Evolutionary conservation across 768 basidiomycete genomes (phyloP).

Genomic region (Boletales sp.): DNA sequence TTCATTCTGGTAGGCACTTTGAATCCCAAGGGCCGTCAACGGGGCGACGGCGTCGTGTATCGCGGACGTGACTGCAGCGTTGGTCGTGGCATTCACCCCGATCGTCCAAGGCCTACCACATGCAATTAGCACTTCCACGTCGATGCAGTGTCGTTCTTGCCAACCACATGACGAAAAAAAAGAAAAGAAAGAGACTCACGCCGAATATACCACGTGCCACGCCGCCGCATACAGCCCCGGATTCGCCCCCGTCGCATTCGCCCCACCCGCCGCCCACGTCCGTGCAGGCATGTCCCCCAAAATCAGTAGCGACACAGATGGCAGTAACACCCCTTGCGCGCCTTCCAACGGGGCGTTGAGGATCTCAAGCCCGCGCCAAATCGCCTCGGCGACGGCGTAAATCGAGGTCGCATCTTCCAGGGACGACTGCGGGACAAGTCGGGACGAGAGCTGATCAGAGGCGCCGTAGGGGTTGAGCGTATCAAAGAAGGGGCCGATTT

Average conservation of each 20-base stretch:
- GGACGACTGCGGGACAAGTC: constrained; percentile 14
- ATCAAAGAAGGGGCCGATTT: constrained; percentile 16
- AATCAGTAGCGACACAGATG: neutral
- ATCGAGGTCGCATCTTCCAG: constrained; percentile 9
- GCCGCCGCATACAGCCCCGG: constrained; percentile 11
- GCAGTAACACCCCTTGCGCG: neutral
- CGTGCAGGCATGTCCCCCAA: constrained; percentile 8
- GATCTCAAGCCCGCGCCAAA: constrained; percentile 18
- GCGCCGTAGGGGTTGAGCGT: constrained; percentile 6
- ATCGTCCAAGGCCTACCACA: constrained; percentile 14
- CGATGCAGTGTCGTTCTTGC: neutral
- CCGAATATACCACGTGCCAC: constrained; percentile 12
- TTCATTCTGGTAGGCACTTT: constrained; percentile 23
- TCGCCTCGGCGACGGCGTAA: constrained; percentile 7
- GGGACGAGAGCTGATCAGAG: constrained; percentile 15
- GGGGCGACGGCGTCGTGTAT: constrained; percentile 9
- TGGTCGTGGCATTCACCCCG: neutral
- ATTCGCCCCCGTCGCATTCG: constrained; percentile 14
- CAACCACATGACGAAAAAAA: neutral
- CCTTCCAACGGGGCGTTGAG: constrained; percentile 3
- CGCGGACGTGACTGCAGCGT: constrained; percentile 1
- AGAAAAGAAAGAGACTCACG: constrained; percentile 4
- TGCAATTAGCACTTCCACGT: neutral
- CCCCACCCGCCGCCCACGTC: neutral
- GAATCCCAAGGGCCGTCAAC: constrained; percentile 13